Base-by-base conservation (phyloP, 2,329 filamentous ascomycete species). In the Calonectria leucothoes region DNA sequence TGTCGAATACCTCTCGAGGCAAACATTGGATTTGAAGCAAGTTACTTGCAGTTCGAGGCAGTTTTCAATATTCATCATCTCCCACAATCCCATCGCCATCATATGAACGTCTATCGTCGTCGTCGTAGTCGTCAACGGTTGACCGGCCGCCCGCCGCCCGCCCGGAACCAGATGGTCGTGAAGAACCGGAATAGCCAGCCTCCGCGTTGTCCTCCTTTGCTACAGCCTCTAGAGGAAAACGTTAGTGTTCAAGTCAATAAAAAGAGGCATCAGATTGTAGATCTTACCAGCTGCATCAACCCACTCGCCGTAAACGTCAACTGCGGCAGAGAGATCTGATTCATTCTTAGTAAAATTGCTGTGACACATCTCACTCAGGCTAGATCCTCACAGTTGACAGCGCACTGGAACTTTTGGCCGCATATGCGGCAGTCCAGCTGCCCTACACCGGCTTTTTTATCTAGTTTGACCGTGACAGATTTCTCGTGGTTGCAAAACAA, bases 401-500 rank as follows among this genome's bases (percentile, higher is more conserved):
- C 93, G 72, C 95, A 97, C 84, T 98, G 95, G 83, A 98, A 99
- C 73, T 92, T 93, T 86, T 98, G 96, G 3, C 95, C 96, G 85
- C 97, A 99, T 67, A 98, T 92, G 83, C 96, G 98, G 88, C 97
- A 99, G 73, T 93, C 92, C 31, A 99, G 89, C 74, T 94, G 91
- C 59, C 96, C 97, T 45, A 98, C 90, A 66, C 95, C 95, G 33
- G 92, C 89, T 84, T 98, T 98, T 89, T 98, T 98, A 83, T 99
- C 95, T 65, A 99, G 90, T 85, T 97, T 97, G 78, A 98, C 94
- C 33, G 92, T 90, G 66, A 99, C 94, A 0, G 96, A 95, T 78
- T 95, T 97, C 83, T 98, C 97, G 86, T 98, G 96, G 84, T 98
- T 98, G 89, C 97, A 99, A 87, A 99, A 99, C 57, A 99, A 92